Conservation (phyloP, 352 stramenopile species). For the Phytophthora melonis region DNA sequence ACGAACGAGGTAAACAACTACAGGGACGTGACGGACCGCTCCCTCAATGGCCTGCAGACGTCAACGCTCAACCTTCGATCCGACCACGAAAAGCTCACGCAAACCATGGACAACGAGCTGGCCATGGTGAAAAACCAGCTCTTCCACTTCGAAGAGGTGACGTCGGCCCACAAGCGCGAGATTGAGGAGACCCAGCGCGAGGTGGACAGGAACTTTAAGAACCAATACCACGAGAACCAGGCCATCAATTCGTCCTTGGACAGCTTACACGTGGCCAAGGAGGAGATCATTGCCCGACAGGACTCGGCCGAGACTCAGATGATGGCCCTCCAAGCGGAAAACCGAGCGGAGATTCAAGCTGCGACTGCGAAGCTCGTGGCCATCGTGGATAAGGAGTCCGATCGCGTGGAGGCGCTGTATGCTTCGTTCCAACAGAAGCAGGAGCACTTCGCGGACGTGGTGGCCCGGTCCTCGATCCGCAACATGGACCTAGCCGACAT, state of each 20-base stretch:
- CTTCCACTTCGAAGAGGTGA: slow-evolving; percentile 78
- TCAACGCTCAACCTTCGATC: slow-evolving; percentile 48
- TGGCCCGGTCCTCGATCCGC: slow-evolving; percentile 78
- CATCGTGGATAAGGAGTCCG: slow-evolving; percentile 84
- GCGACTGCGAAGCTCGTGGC: slow-evolving; percentile 69
- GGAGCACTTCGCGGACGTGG: slow-evolving; percentile 81
- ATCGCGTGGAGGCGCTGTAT: slow-evolving; percentile 84
- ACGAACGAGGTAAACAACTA: slow-evolving; percentile 61
- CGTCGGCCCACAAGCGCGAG: slow-evolving; percentile 62
- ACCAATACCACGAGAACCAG: slow-evolving; percentile 68
- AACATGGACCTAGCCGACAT: slow-evolving; percentile 86
- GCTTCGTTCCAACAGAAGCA: slow-evolving; percentile 84
- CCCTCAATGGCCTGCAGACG: slow-evolving; percentile 50
- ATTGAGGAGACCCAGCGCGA: slow-evolving; percentile 70
- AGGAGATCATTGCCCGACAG: slow-evolving; percentile 63
- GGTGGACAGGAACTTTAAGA: slow-evolving; percentile 63
- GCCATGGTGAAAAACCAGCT: slow-evolving; percentile 75
- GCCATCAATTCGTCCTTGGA: slow-evolving; percentile 49
- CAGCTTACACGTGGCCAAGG: slow-evolving; percentile 52
- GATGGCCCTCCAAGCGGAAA: slow-evolving; percentile 75
- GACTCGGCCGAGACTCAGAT: slow-evolving; percentile 70
- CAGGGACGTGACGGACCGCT: slow-evolving; percentile 49
- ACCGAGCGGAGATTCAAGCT: slow-evolving; percentile 76
- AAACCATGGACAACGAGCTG: slow-evolving; percentile 72
- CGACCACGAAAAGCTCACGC: slow-evolving; percentile 60